These are phyloP conservation scores for Cicer chorassanicum DNA, from an alignment of 306 rosid species.

Conservation along the genomic window DNA sequence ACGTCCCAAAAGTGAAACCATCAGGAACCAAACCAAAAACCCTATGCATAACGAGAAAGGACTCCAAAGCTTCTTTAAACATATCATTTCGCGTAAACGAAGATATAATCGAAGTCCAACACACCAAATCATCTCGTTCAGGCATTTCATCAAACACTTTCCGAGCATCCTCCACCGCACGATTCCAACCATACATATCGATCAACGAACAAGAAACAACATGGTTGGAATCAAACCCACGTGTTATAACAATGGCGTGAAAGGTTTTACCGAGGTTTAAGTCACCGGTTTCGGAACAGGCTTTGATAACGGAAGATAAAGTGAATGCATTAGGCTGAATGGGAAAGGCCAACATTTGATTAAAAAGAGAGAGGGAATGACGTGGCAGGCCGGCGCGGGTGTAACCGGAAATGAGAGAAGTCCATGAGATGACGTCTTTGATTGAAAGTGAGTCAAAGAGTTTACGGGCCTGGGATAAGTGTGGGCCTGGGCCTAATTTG, in stretches of 20 bases:
- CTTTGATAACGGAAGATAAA: slow-evolving; percentile 73
- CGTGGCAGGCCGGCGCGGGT: slow-evolving; percentile 54
- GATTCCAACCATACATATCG: slow-evolving; percentile 79
- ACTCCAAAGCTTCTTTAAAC: slow-evolving; percentile 64
- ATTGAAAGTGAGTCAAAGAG: slow-evolving; percentile 62
- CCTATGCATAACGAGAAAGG: slow-evolving; percentile 61
- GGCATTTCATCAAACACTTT: slow-evolving; percentile 70
- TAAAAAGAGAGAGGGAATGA: slow-evolving; percentile 51
- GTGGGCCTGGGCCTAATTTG: slow-evolving; percentile 61
- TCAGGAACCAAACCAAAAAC: slow-evolving; percentile 58
- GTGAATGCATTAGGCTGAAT: slow-evolving; percentile 76
- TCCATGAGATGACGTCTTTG: slow-evolving; percentile 83
- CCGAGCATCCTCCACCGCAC: slow-evolving; percentile 52
- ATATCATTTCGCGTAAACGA: slow-evolving; percentile 66
- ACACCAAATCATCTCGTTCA: slow-evolving; percentile 60
- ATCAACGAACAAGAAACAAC: slow-evolving; percentile 65
- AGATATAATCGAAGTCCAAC: slow-evolving; percentile 80
- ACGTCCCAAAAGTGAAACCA: slow-evolving; percentile 75
- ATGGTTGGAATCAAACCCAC: slow-evolving; percentile 60
- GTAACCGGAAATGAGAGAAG: slow-evolving; percentile 78
- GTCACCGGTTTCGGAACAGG: slow-evolving; percentile 59
- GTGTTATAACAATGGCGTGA: slow-evolving; percentile 59
- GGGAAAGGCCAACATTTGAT: slow-evolving; percentile 57
- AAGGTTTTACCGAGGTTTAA: slow-evolving; percentile 58
- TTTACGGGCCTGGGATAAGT: slow-evolving; percentile 54